Evolutionary conservation across 2,329 filamentous ascomycete species (phyloP), one percentile per base, ranked within the genome.

Genomic region (Hypoxylon sp.): DNA sequence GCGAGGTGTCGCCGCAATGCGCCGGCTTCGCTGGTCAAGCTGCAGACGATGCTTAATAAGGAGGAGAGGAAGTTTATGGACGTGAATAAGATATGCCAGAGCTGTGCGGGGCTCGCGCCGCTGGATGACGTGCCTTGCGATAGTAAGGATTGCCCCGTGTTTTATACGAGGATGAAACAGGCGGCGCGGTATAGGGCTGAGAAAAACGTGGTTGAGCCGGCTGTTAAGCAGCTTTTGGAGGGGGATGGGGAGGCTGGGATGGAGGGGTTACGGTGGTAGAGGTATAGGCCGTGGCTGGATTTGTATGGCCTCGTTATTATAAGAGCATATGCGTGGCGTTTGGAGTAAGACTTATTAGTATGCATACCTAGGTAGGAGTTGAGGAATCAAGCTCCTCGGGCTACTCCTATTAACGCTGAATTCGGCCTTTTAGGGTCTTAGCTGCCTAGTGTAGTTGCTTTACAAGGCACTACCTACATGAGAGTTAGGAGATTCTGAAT

Each of bases 91-190:
- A 82, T 97, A 7, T 99, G 96, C 79, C 89, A 91, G 66, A 92
- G 88, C 73, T 99, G 96, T 78, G 90, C 93, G 41, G 90, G 89
- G 0, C 77, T 94, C 17, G 84, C 91, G 2, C 91, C 89, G 70
- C 82, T 88, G 1, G 95, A 98, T 38, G 89, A 91, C 34, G 90
- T 98, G n/a, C 85, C 80, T 43, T 99, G 96, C 76, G 93, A 97
- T 76, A 97, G 92, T 78, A 89, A 92, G 77, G 95, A 97, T 80
- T 99, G 96, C 76, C 92, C 94, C 0, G 93, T 97, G 0, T 98
- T 97, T 73, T 98, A 97, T 80, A 90, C 90, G 32, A 81, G 93
- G 13, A 85, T 88, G 58, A 91, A 89, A 78, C 89, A 92, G 76
- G 79, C 79, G 21, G 84, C 85, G 9, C 83, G 80, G 72, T 77